phyloP scores from a whole-genome alignment of 106 monocot genomes.

The Vanilla planifolia region DNA sequence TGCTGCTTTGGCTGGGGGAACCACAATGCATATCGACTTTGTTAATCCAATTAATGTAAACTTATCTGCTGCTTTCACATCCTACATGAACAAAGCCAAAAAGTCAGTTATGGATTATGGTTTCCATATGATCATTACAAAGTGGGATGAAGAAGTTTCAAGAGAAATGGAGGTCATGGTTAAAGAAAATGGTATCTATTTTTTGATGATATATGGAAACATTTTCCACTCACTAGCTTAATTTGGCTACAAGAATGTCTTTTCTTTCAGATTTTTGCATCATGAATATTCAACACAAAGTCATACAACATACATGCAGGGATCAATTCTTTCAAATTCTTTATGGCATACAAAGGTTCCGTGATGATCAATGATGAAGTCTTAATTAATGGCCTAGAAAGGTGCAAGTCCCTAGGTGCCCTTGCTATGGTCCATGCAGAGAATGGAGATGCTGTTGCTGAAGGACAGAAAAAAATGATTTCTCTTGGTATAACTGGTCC shows the following conservation, averaged over 20 bases:
- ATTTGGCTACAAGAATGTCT: background rate
- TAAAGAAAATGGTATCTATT: conserved; percentile 68
- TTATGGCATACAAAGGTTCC: conserved; percentile 97
- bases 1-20: conserved; percentile 93
- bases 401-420: conserved; percentile 95
- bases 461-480: conserved; percentile 87
- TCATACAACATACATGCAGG: conserved; percentile 30
- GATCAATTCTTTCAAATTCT: conserved; percentile 99
- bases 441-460: conserved; percentile 96
- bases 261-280: background rate
- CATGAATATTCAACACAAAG: background rate
- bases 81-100: conserved; percentile 63
- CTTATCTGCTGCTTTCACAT: conserved; percentile 72
- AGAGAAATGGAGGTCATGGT: conserved; percentile 96
- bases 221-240: background rate
- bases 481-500: conserved; percentile 94
- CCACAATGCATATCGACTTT: conserved; percentile 99
- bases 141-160: conserved; percentile 90
- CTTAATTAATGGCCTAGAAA: conserved; percentile 69
- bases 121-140: conserved; percentile 95
- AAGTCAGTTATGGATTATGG: conserved; percentile 99
- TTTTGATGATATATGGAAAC: background rate
- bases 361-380: conserved; percentile 92
- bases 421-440: conserved; percentile 98
- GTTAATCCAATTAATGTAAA: conserved; percentile 86